phyloP scores from a whole-genome alignment of 2,329 filamentous ascomycete species.

The Fusarium albosuccineum region DNA sequence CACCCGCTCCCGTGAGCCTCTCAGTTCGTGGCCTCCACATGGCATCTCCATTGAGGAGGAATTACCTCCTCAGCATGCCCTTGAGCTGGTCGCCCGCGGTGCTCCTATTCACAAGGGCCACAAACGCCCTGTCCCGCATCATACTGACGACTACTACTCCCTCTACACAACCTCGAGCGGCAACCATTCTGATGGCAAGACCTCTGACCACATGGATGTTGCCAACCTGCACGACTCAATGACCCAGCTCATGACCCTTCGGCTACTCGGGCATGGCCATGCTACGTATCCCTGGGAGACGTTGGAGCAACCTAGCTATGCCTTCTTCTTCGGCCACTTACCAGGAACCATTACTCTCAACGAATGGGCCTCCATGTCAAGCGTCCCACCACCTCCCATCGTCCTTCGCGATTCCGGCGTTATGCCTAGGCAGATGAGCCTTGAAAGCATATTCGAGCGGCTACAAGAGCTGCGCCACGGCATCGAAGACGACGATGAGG shows the following conservation, averaged over 20 bases:
- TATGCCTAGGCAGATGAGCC: slow-evolving; percentile 70
- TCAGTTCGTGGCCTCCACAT: slow-evolving; percentile 70
- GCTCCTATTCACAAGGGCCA: slow-evolving; percentile 69
- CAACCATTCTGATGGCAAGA: slow-evolving; percentile 56
- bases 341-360: slow-evolving; percentile 81
- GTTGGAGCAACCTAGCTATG: slow-evolving; percentile 79
- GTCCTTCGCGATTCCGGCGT: slow-evolving; percentile 70
- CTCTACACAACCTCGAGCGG: slow-evolving; percentile 65
- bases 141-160: slow-evolving; percentile 66
- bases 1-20: slow-evolving; percentile 46
- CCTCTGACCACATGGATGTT: slow-evolving; percentile 58
- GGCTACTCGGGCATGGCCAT: slow-evolving; percentile 58
- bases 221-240: slow-evolving; percentile 67
- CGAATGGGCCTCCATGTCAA: slow-evolving; percentile 73
- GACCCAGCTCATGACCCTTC: slow-evolving; percentile 70
- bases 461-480: slow-evolving; percentile 69
- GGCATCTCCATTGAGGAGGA: slow-evolving; percentile 63
- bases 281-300: slow-evolving; percentile 74
- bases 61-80: slow-evolving; percentile 66
- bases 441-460: slow-evolving; percentile 70
- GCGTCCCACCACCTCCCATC: slow-evolving; percentile 67
- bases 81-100: slow-evolving; percentile 70
- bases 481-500: slow-evolving; percentile 68
- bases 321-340: slow-evolving; percentile 74
- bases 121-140: slow-evolving; percentile 66